Evolutionary conservation across 192 early-diverging fungal species (phyloP).

Genomic region (Backusella parvicylindrica): DNA sequence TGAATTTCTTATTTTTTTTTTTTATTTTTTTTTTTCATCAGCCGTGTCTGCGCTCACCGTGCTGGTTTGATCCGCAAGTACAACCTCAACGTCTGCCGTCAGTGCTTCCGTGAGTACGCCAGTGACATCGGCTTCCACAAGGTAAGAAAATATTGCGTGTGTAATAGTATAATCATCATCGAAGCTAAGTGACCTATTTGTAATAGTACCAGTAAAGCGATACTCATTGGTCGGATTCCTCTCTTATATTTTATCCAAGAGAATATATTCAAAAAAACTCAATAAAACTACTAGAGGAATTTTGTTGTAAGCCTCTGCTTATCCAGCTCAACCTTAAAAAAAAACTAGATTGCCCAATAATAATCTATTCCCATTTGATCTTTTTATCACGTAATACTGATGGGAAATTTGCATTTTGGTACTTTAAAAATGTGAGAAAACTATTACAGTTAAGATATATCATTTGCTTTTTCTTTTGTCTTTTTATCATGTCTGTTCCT

Average conservation of each 20-base stretch:
- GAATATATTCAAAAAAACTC: not conserved
- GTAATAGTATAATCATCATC: no score
- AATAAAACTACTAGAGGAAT: not conserved
- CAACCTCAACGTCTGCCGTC: conserved; percentile 97
- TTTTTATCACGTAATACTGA: not conserved
- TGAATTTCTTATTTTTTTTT: not conserved
- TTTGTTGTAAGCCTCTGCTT: not conserved
- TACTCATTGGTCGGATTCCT: not conserved
- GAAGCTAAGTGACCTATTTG: not conserved
- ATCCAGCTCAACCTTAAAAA: not conserved
- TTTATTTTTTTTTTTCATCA: conserved; percentile 25
- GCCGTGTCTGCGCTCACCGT: conserved; percentile 97
- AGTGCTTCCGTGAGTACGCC: conserved; percentile 99
- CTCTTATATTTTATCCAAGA: not conserved
- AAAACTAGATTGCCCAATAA: not conserved
- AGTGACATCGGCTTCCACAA: conserved; percentile 98
- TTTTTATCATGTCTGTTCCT: conserved; percentile 9
- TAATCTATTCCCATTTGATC: not conserved
- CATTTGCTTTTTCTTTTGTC: not conserved
- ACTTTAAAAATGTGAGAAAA: not conserved
- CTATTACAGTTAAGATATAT: not conserved
- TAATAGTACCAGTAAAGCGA: not conserved
- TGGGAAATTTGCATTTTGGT: not conserved
- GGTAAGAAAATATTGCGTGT: conserved; percentile 45
- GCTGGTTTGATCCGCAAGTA: conserved; percentile 99